A percentile compares a stretch with the other conserved stretches of the same genome.
These are phyloP conservation scores for Fusarium metavorans DNA, from an alignment of 2,329 filamentous ascomycete genomes.

Conservation along the genomic window DNA sequence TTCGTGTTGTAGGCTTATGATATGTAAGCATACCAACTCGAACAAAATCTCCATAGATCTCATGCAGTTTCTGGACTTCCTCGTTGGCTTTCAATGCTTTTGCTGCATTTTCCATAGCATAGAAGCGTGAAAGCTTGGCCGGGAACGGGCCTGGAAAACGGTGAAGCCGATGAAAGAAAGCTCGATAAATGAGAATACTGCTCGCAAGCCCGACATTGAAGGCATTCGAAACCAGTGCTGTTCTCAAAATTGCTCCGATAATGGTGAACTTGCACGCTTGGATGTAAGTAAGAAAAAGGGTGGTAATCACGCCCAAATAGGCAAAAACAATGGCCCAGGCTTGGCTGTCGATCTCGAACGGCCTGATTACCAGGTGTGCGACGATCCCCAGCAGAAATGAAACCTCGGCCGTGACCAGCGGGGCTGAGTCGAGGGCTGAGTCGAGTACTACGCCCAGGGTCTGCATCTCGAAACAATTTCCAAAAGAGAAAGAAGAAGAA, in stretches of 20 bases:
- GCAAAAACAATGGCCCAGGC: background rate
- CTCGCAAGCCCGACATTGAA: constrained; percentile 7
- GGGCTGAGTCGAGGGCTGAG: background rate
- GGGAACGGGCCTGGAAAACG: constrained; percentile 18
- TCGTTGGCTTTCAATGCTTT: constrained; percentile 13
- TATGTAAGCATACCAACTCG: constrained; percentile 9
- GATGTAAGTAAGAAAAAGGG: background rate
- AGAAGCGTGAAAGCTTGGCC: constrained; percentile 18
- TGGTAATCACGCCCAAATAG: background rate
- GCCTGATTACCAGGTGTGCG: background rate
- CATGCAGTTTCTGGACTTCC: constrained; percentile 17
- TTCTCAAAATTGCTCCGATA: background rate
- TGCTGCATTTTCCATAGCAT: constrained; percentile 4
- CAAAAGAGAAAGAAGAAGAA: background rate
- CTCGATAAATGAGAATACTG: constrained; percentile 22
- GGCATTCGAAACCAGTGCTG: background rate
- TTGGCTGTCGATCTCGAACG: constrained; percentile 5
- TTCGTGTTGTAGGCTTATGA: too few relatives aligned
- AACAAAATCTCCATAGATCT: constrained; percentile 28
- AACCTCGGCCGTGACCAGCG: background rate
- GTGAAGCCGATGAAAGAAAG: constrained; percentile 17
- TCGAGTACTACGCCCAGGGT: background rate
- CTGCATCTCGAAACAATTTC: background rate
- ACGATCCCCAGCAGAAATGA: background rate
- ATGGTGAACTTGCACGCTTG: background rate